A percentile compares a stretch with the other conserved stretches of the same genome.
phyloP scores from a whole-genome alignment of 345 rosid genomes.

The Eucalyptus cloeziana region DNA sequence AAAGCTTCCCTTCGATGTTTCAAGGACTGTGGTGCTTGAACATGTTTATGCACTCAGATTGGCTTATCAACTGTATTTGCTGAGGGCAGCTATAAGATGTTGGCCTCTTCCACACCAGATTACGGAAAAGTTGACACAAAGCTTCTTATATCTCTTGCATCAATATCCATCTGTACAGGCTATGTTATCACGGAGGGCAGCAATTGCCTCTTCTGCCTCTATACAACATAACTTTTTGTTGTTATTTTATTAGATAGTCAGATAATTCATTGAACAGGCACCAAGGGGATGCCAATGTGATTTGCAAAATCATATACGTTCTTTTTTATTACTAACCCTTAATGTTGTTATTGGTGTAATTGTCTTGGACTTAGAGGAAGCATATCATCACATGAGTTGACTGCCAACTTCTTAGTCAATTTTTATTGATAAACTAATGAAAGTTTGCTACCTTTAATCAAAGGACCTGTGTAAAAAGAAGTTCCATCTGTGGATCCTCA shows the following conservation, averaged over 20 bases:
- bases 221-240: neutral
- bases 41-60: neutral
- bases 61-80: neutral
- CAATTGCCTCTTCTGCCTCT: neutral
- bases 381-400: neutral
- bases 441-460: neutral
- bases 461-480: neutral
- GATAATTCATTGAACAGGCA: neutral
- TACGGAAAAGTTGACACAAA: neutral
- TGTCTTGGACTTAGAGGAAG: neutral
- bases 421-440: neutral
- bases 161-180: neutral
- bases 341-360: neutral
- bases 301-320: neutral
- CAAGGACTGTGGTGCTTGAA: neutral
- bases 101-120: neutral
- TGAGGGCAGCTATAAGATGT: neutral
- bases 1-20: neutral
- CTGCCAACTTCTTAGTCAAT: neutral
- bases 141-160: neutral
- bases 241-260: neutral
- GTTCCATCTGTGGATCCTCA: neutral
- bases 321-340: neutral
- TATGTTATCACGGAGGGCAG: neutral
- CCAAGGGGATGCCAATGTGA: neutral